These are phyloP conservation scores for Nannochloris sp. DNA, from an alignment of 139 green algal genomes.

Conservation along the genomic window DNA sequence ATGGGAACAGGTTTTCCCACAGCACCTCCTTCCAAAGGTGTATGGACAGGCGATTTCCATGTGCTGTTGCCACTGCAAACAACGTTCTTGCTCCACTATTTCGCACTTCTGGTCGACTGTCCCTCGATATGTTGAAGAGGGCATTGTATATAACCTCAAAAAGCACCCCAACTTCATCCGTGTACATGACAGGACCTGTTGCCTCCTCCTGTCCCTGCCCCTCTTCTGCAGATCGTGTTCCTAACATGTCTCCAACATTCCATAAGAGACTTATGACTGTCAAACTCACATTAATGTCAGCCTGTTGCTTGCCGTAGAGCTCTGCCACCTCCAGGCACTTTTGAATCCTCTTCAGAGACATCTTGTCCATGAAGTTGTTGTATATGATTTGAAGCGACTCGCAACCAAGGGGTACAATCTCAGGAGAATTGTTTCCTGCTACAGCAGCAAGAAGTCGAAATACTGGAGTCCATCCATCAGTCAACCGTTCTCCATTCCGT, in stretches of 20 bases:
- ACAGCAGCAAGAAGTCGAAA: constrained; percentile 66
- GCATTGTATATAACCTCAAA: constrained; percentile 38
- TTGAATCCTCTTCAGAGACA: constrained; percentile 36
- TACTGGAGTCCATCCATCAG: constrained; percentile 64
- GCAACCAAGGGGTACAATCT: constrained; percentile 51
- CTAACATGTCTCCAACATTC: constrained; percentile 73
- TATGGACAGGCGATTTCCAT: constrained; percentile 48
- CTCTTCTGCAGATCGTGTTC: constrained; percentile 9
- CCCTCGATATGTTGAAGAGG: constrained; percentile 32
- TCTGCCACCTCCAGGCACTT: constrained; percentile 52
- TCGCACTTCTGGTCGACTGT: constrained; percentile 59
- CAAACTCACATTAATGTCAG: constrained; percentile 81
- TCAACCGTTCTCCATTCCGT: constrained; percentile 61
- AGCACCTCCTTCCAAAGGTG: constrained; percentile 58
- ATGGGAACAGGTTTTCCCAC: constrained; percentile 72
- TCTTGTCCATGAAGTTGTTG: constrained; percentile 57
- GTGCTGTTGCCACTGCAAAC: constrained; percentile 66
- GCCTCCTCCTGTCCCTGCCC: background rate
- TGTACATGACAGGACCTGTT: background rate
- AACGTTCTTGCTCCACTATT: constrained; percentile 78
- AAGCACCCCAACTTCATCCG: constrained; percentile 37
- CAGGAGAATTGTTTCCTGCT: constrained; percentile 36
- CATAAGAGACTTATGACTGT: constrained; percentile 82
- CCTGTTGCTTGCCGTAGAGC: constrained; percentile 49
- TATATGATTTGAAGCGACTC: constrained; percentile 58